phyloP scores from a whole-genome alignment of 768 basidiomycete species.

The Hygrophorus russula region DNA sequence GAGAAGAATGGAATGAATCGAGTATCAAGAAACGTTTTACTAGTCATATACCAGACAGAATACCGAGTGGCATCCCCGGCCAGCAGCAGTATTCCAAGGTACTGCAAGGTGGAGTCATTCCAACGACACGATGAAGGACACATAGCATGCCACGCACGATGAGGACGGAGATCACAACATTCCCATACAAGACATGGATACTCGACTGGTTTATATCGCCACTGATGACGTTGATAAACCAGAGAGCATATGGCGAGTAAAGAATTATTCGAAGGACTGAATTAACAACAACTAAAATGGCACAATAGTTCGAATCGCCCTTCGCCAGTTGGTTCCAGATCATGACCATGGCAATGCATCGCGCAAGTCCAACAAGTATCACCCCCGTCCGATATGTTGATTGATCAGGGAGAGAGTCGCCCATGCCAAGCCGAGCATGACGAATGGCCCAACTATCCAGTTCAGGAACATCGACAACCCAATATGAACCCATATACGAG shows the following conservation, averaged over 20 bases:
- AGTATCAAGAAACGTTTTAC: slow-evolving; percentile 37
- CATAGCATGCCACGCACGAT: slow-evolving; percentile 38
- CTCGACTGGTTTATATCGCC: slow-evolving; percentile 20
- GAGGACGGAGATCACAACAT: slow-evolving; percentile 55
- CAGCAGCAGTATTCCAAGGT: slow-evolving; percentile 71
- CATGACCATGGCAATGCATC: slow-evolving; percentile 68
- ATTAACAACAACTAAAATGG: slow-evolving; percentile 73
- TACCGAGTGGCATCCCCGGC: slow-evolving; percentile 66
- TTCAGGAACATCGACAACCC: slow-evolving; percentile 58
- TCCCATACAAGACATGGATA: slow-evolving; percentile 42
- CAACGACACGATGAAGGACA: background rate
- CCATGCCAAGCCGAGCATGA: slow-evolving; percentile 84
- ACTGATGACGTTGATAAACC: slow-evolving; percentile 67
- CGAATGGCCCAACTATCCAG: slow-evolving; percentile 71
- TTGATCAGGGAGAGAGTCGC: slow-evolving; percentile 73
- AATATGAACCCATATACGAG: slow-evolving; percentile 56
- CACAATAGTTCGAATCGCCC: slow-evolving; percentile 64
- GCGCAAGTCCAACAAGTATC: slow-evolving; percentile 70
- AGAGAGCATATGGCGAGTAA: slow-evolving; percentile 61
- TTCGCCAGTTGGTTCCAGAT: slow-evolving; percentile 72
- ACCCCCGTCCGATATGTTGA: slow-evolving; percentile 68
- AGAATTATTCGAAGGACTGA: slow-evolving; percentile 69
- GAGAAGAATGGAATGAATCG: slow-evolving; percentile 60
- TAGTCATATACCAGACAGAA: slow-evolving; percentile 30
- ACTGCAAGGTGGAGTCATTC: slow-evolving; percentile 25